These are phyloP conservation scores for Botryotinia convoluta DNA, from an alignment of 2,329 filamentous ascomycete genomes.

Conservation along the genomic window DNA sequence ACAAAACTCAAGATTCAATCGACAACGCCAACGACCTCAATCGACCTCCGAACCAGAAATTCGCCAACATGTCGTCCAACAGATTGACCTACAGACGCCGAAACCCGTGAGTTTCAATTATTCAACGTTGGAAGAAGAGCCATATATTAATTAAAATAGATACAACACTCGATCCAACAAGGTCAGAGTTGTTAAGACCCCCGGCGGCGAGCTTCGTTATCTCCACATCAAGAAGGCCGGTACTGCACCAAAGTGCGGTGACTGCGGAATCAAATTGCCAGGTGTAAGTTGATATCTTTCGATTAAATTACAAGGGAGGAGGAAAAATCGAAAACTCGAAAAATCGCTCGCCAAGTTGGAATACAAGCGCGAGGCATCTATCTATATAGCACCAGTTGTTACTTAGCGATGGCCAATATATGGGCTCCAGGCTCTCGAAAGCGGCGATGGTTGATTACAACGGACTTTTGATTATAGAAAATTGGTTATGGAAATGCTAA, in stretches of 20 bases:
- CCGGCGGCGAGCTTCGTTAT: constrained; percentile 90
- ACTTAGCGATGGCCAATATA: not conserved
- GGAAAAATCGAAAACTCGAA: not conserved
- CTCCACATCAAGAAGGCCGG: constrained; percentile 99
- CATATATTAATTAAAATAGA: constrained; percentile 45
- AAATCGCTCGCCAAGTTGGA: not conserved
- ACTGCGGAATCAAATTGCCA: constrained; percentile 96
- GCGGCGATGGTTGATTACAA: not conserved
- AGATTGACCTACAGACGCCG: constrained; percentile 59
- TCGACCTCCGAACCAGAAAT: constrained; percentile 36
- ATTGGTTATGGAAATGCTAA: constrained; percentile 32
- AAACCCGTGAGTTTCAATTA: constrained; percentile 62
- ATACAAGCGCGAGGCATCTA: not conserved
- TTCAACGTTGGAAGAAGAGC: constrained; percentile 2
- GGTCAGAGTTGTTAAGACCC: constrained; percentile 93
- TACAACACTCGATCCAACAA: constrained; percentile 99
- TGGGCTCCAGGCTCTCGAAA: not conserved
- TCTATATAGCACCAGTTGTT: not conserved
- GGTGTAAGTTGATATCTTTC: constrained; percentile 70
- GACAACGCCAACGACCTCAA: constrained; percentile 33
- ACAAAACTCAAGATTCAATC: constrained; percentile 13
- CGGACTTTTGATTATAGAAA: not conserved
- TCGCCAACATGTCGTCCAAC: constrained; percentile 50
- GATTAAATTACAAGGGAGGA: not conserved
- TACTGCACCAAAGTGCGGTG: constrained; percentile 97